phyloP scores from a whole-genome alignment of 2,329 filamentous ascomycete species.

The Fusarium sp. region DNA sequence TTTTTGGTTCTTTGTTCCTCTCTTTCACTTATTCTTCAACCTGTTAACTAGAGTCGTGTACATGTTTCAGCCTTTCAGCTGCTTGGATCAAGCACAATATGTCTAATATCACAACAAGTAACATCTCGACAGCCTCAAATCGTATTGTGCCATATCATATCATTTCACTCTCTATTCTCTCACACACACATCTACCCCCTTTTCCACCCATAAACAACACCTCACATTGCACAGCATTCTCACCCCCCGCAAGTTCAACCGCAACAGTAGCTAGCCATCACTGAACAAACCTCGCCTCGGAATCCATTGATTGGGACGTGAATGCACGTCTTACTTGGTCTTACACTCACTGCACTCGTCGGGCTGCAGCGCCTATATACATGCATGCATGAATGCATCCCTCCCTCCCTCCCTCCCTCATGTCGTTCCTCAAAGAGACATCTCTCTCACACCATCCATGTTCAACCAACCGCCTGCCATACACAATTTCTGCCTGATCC shows the following conservation, averaged over 20 bases:
- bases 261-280: background rate
- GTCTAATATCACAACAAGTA: background rate
- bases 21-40: background rate
- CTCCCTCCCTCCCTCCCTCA: constrained; percentile 7
- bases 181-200: background rate
- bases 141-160: too few species aligned
- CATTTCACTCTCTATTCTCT: background rate
- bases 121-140: background rate
- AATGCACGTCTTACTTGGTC: constrained; percentile 10
- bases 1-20: background rate
- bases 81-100: background rate
- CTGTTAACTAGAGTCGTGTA: background rate
- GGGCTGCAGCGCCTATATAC: constrained; percentile 41
- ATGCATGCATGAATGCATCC: constrained; percentile 27
- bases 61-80: background rate
- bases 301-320: constrained; percentile 35
- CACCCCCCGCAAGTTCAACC: constrained; percentile 26
- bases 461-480: background rate
- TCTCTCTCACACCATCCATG: constrained; percentile 35
- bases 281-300: constrained; percentile 31
- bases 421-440: constrained; percentile 15
- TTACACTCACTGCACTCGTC: constrained; percentile 18
- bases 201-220: too few species aligned
- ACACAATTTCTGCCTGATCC: constrained; percentile 13
- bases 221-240: constrained; percentile 32